Percentiles rank a stretch among this genome's conserved stretches.
phyloP scores from a whole-genome alignment of 345 rosid species.

The Eucalyptus pumila region DNA sequence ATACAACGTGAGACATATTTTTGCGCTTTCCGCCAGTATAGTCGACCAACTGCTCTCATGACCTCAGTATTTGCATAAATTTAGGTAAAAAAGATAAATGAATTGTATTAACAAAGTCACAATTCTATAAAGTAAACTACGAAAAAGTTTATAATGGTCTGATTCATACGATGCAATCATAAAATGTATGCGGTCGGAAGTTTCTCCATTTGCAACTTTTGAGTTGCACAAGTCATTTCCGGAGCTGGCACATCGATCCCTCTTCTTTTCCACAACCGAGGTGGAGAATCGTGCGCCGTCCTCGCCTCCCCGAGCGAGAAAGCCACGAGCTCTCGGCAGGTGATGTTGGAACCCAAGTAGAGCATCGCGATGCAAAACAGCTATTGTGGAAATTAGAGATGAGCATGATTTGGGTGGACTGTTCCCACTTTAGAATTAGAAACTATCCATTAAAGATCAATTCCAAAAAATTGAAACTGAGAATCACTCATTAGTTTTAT shows the following conservation, averaged over 20 bases:
- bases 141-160: background rate
- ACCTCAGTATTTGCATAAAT: no score
- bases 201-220: background rate
- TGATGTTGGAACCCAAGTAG: background rate
- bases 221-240: background rate
- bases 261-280: background rate
- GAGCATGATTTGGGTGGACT: fast-evolving
- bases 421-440: no score
- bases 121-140: no score
- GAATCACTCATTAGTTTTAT: fast-evolving
- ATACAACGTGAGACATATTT: no score
- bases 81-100: no score
- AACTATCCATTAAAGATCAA: fast-evolving
- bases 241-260: background rate
- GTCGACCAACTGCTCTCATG: no score
- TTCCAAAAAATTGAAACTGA: no score
- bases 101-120: no score
- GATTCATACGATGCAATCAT: background rate
- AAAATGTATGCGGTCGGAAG: background rate
- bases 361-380: background rate
- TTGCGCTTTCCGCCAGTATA: no score
- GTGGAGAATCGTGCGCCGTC: background rate
- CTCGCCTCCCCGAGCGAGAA: background rate
- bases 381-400: no score
- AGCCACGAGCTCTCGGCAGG: background rate